A percentile compares a stretch with the other conserved stretches of the same genome.
These are phyloP conservation scores for Solanum neorickii DNA, from an alignment of 257 asterid species.

Conservation along the genomic window DNA sequence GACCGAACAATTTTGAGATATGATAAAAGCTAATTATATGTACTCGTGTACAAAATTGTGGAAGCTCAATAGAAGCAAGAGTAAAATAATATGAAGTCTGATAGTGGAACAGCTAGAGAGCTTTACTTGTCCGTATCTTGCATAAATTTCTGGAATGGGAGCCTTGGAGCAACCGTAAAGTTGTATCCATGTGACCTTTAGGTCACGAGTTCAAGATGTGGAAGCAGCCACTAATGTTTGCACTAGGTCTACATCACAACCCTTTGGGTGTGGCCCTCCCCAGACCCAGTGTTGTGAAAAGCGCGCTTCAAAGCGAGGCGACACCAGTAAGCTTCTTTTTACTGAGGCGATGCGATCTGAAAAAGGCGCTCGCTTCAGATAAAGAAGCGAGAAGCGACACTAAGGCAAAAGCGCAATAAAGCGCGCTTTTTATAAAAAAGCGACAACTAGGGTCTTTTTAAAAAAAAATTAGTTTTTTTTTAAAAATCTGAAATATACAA, in stretches of 20 bases:
- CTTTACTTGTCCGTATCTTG: neutral
- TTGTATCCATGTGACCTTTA: neutral
- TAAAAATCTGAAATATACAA: no score
- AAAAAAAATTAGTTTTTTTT: no score
- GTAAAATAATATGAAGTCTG: neutral
- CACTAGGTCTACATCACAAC: neutral
- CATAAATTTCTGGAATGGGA: neutral
- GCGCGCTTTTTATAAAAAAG: no score
- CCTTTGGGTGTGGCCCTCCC: neutral
- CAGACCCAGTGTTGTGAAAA: neutral
- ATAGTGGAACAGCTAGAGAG: neutral
- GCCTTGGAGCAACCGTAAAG: neutral
- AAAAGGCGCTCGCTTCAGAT: no score
- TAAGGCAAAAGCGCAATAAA: no score
- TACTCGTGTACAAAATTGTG: neutral
- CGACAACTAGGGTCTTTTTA: no score
- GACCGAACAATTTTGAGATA: neutral
- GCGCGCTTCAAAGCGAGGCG: no score
- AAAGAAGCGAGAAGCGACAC: no score
- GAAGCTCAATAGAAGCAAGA: neutral
- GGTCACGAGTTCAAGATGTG: neutral
- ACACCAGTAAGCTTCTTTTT: no score
- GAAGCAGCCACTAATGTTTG: neutral
- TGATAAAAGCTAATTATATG: neutral
- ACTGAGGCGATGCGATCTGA: no score